These are phyloP conservation scores for Botryosphaeria agaves DNA, from an alignment of 2,329 filamentous ascomycete genomes.

Conservation along the genomic window DNA sequence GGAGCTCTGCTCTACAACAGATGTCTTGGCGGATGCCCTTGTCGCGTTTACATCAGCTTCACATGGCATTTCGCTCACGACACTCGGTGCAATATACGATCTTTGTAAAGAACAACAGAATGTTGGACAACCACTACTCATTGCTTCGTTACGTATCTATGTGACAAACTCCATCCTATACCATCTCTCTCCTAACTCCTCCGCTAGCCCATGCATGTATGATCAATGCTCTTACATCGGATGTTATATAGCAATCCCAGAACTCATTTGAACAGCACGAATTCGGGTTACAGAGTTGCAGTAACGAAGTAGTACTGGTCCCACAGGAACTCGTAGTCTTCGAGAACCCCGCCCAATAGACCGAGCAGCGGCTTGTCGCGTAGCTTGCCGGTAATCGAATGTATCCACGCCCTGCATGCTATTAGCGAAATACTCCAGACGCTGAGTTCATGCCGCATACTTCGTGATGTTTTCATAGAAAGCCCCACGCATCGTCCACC, in stretches of 20 bases:
- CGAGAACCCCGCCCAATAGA: constrained; percentile 68
- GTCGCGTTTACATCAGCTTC: no score
- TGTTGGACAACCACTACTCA: no score
- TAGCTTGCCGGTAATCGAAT: constrained; percentile 53
- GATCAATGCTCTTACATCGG: no score
- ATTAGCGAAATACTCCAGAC: neutral
- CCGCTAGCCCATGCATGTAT: no score
- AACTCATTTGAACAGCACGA: neutral
- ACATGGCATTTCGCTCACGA: no score
- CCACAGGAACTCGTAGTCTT: constrained; percentile 97
- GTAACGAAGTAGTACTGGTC: constrained; percentile 89
- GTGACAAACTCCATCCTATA: no score
- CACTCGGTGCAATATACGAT: no score
- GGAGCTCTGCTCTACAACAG: neutral
- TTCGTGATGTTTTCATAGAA: constrained; percentile 85
- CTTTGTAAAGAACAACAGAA: no score
- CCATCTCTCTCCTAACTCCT: no score
- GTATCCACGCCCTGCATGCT: constrained; percentile 36
- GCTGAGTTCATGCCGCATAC: constrained; percentile 16
- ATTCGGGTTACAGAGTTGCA: constrained; percentile 29
- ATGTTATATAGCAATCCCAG: no score
- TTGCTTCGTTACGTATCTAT: no score
- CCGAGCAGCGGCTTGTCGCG: constrained; percentile 58
- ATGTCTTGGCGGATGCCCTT: no score
- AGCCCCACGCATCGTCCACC: constrained; percentile 94